Conservation (phyloP, 495 filamentous ascomycete genomes). For the Daldinia caldariorum region DNA sequence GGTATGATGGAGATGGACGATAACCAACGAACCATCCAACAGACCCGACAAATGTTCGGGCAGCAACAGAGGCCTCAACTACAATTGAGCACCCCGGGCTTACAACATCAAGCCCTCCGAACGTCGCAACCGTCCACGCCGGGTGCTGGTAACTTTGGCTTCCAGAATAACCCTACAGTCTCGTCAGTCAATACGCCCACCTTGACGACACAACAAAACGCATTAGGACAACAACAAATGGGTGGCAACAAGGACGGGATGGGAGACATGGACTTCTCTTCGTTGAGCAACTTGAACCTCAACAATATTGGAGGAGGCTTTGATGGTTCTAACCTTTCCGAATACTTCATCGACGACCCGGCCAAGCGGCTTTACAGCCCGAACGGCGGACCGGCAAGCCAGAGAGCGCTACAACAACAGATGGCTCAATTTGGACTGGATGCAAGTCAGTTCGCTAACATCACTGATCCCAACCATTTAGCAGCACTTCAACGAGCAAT, state of each 20-base stretch:
- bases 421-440: constrained; percentile 70
- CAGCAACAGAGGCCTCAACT: constrained; percentile 77
- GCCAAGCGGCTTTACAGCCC: constrained; percentile 92
- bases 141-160: constrained; percentile 72
- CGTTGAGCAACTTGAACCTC: constrained; percentile 64
- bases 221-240: constrained; percentile 49
- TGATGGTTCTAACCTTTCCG: constrained; percentile 49
- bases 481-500: constrained; percentile 79
- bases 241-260: constrained; percentile 54
- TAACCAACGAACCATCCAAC: constrained; percentile 68
- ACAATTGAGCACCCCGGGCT: constrained; percentile 70
- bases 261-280: constrained; percentile 65
- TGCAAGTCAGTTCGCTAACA: constrained; percentile 75
- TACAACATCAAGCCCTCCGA: constrained; percentile 82
- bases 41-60: constrained; percentile 71
- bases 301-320: constrained; percentile 56
- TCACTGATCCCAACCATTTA: constrained; percentile 78
- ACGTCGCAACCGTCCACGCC: constrained; percentile 89
- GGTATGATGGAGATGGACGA: constrained; percentile 69
- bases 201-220: constrained; percentile 68
- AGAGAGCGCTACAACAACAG: constrained; percentile 68
- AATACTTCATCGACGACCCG: constrained; percentile 88
- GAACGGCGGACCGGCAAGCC: constrained; percentile 75
- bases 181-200: constrained; percentile 97
- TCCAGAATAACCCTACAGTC: constrained; percentile 96